phyloP scores from a whole-genome alignment of 176 grass and related monocot genomes.

The Musa acuminata region DNA sequence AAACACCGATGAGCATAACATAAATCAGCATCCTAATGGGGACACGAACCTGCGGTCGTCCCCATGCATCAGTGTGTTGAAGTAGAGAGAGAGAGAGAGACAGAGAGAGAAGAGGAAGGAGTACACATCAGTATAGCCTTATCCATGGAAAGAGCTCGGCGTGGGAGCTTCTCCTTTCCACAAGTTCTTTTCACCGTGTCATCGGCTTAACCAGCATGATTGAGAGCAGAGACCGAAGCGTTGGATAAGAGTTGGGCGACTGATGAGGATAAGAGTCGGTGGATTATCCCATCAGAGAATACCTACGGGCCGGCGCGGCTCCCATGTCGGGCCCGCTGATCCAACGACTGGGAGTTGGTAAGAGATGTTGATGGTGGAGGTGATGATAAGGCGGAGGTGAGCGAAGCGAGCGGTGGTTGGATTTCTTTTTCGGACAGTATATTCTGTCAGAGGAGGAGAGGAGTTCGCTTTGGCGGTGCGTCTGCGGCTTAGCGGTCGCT shows the following conservation, averaged over 20 bases:
- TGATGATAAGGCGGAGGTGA: neutral
- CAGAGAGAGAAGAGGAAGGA: no score
- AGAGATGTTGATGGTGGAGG: neutral
- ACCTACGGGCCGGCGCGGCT: neutral
- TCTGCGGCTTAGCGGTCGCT: neutral
- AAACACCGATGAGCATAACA: no score
- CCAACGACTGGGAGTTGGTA: neutral
- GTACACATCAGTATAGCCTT: no score
- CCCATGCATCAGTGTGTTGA: no score
- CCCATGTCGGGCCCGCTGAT: neutral
- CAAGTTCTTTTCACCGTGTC: no score
- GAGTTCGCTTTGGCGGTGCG: neutral
- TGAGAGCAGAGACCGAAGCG: no score
- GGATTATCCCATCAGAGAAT: neutral
- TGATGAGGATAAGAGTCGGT: neutral
- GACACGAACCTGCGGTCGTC: no score
- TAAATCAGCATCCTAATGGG: no score
- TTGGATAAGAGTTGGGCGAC: neutral
- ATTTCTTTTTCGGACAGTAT: neutral
- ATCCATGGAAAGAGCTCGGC: no score
- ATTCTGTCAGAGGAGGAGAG: neutral
- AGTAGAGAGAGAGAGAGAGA: no score
- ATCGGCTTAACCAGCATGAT: no score
- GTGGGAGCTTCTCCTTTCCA: no score
- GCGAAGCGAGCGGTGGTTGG: neutral